Percentiles rank a stretch among this genome's conserved stretches.
These are phyloP conservation scores for Nasturtium officinale DNA, from an alignment of 345 rosid genomes.

Conservation along the genomic window DNA sequence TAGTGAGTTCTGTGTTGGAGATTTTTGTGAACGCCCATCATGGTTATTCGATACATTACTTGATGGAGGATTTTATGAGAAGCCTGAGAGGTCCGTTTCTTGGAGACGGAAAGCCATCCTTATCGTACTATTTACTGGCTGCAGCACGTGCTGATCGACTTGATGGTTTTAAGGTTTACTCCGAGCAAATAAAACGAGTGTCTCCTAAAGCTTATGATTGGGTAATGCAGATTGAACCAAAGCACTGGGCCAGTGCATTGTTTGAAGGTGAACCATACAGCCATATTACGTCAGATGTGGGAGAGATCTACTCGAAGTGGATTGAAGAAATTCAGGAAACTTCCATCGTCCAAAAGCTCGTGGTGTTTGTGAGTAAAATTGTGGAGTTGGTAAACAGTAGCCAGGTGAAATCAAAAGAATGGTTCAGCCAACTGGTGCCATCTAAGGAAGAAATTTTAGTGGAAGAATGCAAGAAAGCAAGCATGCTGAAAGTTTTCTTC, in stretches of 20 bases:
- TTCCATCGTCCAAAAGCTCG: slow-evolving; percentile 69
- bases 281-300: slow-evolving; percentile 61
- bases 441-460: slow-evolving; percentile 61
- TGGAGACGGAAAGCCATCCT: slow-evolving; percentile 77
- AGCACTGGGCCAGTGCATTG: slow-evolving; percentile 65
- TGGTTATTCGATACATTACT: slow-evolving; percentile 74
- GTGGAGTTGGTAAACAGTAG: slow-evolving; percentile 60
- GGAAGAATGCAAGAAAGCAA: slow-evolving; percentile 61
- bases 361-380: slow-evolving; percentile 50
- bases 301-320: slow-evolving; percentile 67
- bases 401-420: slow-evolving; percentile 49
- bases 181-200: slow-evolving; percentile 64
- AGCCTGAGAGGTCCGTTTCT: slow-evolving; percentile 75
- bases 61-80: slow-evolving; percentile 73
- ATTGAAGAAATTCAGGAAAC: slow-evolving; percentile 71
- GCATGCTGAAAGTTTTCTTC: slow-evolving; percentile 60
- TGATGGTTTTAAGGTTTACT: slow-evolving; percentile 57
- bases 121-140: slow-evolving; percentile 63
- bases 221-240: slow-evolving; percentile 72
- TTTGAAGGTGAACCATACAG: slow-evolving; percentile 78
- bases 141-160: slow-evolving; percentile 75
- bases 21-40: slow-evolving; percentile 66
- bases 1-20: slow-evolving; percentile 59
- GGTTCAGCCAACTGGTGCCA: slow-evolving; percentile 75
- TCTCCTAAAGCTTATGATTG: slow-evolving; percentile 80